These are phyloP conservation scores for Solanum bukasovii DNA, from an alignment of 257 asterid species.

Conservation along the genomic window DNA sequence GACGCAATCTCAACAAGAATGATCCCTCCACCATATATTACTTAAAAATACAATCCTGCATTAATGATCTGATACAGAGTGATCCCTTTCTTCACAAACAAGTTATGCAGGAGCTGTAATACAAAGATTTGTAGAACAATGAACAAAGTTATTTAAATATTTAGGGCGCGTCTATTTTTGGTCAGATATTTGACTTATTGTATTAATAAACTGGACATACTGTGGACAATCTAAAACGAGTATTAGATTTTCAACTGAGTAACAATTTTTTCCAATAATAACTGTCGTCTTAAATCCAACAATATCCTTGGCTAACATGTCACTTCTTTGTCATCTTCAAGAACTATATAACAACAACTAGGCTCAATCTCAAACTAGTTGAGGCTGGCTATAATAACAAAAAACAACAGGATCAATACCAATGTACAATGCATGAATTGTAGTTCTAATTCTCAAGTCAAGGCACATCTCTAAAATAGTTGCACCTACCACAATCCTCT, in stretches of 20 bases:
- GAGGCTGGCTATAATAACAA: background rate
- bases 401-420: background rate
- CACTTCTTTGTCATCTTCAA: background rate
- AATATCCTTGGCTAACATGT: background rate
- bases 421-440: background rate
- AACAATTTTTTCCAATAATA: background rate
- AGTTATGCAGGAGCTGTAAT: background rate
- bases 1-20: background rate
- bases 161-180: background rate
- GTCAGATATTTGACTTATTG: background rate
- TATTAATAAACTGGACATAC: background rate
- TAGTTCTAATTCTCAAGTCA: background rate
- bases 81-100: background rate
- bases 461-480: background rate
- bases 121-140: background rate
- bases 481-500: constrained; percentile 73
- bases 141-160: background rate
- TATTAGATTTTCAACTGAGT: background rate
- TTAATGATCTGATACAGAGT: background rate
- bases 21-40: background rate
- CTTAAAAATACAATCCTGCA: background rate
- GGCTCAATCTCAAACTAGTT: background rate
- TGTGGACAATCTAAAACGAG: background rate
- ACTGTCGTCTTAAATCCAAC: background rate
- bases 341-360: background rate